These are phyloP conservation scores for Exophiala aquamarina DNA, from an alignment of 2,329 filamentous ascomycete species.

Conservation along the genomic window DNA sequence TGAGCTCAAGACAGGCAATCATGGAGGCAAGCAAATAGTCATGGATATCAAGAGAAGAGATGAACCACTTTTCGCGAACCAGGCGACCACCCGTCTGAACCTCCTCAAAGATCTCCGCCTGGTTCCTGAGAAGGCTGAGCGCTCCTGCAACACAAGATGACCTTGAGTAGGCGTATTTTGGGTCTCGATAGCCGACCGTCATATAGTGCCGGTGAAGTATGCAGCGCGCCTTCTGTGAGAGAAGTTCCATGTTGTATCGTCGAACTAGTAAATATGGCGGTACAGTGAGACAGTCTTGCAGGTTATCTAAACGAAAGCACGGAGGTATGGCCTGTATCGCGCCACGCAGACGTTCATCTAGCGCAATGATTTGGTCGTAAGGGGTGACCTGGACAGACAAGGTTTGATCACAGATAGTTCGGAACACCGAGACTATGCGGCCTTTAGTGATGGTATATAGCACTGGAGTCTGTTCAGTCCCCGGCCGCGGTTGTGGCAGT, in stretches of 20 bases:
- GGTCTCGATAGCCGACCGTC: slow-evolving; percentile 28
- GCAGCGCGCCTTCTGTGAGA: slow-evolving; percentile 51
- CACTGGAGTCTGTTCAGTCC: background rate
- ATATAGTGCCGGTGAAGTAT: slow-evolving; percentile 56
- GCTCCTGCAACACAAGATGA: slow-evolving; percentile 48
- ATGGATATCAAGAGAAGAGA: slow-evolving; percentile 57
- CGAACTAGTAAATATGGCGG: background rate
- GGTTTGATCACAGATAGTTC: slow-evolving; percentile 1
- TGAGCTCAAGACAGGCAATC: slow-evolving; percentile 53
- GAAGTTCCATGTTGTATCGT: slow-evolving; percentile 46
- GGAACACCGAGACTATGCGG: background rate
- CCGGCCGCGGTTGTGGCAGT: background rate
- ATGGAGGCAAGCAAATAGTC: slow-evolving; percentile 63
- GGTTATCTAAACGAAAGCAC: background rate
- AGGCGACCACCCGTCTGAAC: slow-evolving; percentile 55
- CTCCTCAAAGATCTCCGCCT: slow-evolving; percentile 50
- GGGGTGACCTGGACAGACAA: background rate
- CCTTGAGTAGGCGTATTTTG: slow-evolving; percentile 43
- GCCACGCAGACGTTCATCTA: background rate
- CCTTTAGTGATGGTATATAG: slow-evolving; percentile 2
- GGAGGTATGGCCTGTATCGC: background rate
- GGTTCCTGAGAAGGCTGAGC: slow-evolving; percentile 47
- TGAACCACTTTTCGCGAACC: slow-evolving; percentile 54
- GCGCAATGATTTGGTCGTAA: slow-evolving; percentile 1
- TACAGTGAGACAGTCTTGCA: background rate